These are phyloP conservation scores for Paulinella micropora DNA, from an alignment of 78 protist species.

Conservation along the genomic window DNA sequence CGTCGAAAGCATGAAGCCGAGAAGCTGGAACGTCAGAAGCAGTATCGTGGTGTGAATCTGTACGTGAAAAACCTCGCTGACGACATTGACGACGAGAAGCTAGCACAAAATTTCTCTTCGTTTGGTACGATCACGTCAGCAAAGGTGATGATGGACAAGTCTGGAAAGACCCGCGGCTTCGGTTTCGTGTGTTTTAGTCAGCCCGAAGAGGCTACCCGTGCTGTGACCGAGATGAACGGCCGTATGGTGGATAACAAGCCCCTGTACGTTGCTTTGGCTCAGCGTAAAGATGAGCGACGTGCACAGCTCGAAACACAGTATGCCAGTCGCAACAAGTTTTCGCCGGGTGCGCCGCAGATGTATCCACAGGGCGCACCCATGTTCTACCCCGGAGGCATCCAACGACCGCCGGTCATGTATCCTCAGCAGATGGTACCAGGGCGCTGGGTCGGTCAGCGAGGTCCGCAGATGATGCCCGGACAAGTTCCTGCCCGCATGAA, in stretches of 20 bases:
- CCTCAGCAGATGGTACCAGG: background rate
- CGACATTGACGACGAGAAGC: constrained; percentile 60
- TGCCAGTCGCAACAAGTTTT: constrained; percentile 18
- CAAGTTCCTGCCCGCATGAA: background rate
- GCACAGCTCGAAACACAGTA: constrained; percentile 59
- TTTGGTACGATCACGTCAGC: constrained; percentile 81
- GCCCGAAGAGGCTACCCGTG: constrained; percentile 82
- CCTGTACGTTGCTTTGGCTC: constrained; percentile 83
- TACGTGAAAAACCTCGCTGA: constrained; percentile 92
- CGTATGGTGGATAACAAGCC: constrained; percentile 67
- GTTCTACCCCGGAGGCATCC: background rate
- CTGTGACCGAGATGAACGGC: constrained; percentile 85
- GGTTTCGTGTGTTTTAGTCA: constrained; percentile 87
- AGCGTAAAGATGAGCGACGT: constrained; percentile 70
- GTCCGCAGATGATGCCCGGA: background rate
- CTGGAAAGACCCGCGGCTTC: constrained; percentile 61
- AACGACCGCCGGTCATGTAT: background rate
- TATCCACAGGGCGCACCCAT: background rate
- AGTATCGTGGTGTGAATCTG: constrained; percentile 67
- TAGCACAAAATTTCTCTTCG: constrained; percentile 53
- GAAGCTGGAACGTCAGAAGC: constrained; percentile 28
- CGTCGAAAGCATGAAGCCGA: constrained; percentile 48
- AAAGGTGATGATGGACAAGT: constrained; percentile 66
- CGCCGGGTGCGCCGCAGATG: background rate
- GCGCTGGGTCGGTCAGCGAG: background rate